A percentile compares a stretch with the other conserved stretches of the same genome.
Conservation (phyloP, 257 asterid species). For the Ehretia macrophylla region DNA sequence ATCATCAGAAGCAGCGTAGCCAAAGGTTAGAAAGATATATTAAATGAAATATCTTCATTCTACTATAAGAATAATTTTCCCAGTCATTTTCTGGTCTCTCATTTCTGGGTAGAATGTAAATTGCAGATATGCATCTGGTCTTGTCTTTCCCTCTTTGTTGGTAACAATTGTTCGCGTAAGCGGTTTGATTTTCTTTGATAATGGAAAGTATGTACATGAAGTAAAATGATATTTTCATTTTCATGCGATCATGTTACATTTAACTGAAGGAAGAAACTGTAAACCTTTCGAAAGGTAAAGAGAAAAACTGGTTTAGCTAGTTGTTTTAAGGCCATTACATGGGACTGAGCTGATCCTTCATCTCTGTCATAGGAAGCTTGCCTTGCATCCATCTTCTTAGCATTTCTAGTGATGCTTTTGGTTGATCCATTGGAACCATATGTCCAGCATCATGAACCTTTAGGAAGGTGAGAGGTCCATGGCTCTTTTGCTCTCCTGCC, state of each 20-base stretch:
- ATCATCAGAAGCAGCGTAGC: too few relatives aligned
- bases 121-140: too few relatives aligned
- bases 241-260: too few relatives aligned
- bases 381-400: constrained; percentile 59
- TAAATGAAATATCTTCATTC: too few relatives aligned
- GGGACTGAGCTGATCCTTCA: constrained; percentile 1
- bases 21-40: too few relatives aligned
- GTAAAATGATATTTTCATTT: not conserved
- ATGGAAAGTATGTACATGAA: not conserved
- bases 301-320: not conserved
- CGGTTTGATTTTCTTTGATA: too few relatives aligned
- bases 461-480: constrained; percentile 52
- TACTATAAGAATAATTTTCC: too few relatives aligned
- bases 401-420: constrained; percentile 63
- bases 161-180: too few relatives aligned
- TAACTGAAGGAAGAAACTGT: too few relatives aligned
- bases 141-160: too few relatives aligned
- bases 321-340: not conserved
- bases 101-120: too few relatives aligned
- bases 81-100: too few relatives aligned
- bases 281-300: not conserved
- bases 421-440: constrained; percentile 80
- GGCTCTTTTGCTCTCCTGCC: constrained; percentile 48
- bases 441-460: constrained; percentile 71
- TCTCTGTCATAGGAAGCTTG: constrained; percentile 15